Percentiles rank a stretch among this genome's conserved stretches.
phyloP scores from a whole-genome alignment of 345 rosid species.

The Sonneratia alba region DNA sequence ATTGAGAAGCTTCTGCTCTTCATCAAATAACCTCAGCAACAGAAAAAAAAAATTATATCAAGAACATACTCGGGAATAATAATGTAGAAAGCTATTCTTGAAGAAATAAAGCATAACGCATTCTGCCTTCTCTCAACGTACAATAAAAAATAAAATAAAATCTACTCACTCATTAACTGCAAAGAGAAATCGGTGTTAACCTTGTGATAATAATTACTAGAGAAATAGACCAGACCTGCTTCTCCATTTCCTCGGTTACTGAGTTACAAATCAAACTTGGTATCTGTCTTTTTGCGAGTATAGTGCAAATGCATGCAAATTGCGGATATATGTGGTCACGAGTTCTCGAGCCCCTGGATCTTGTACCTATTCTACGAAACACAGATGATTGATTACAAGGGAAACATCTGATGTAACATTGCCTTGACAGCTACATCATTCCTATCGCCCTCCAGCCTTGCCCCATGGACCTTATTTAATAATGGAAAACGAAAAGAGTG shows the following conservation, averaged over 20 bases:
- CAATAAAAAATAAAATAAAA: no score
- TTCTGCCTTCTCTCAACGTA: no score
- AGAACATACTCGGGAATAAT: no score
- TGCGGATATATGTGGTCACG: slow-evolving; percentile 91
- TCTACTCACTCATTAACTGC: neutral
- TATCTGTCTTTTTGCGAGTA: slow-evolving; percentile 81
- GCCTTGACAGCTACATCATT: slow-evolving; percentile 83
- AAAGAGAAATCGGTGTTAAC: slow-evolving; percentile 3
- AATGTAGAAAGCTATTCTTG: no score
- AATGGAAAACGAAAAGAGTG: neutral
- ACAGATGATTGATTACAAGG: slow-evolving; percentile 5
- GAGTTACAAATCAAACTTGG: slow-evolving; percentile 77
- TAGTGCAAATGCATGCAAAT: slow-evolving; percentile 81
- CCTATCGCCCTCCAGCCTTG: slow-evolving; percentile 63
- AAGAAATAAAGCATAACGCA: no score
- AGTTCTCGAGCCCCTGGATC: slow-evolving; percentile 79
- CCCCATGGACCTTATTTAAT: slow-evolving; percentile 63
- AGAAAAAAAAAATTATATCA: neutral
- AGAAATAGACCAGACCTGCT: slow-evolving; percentile 43
- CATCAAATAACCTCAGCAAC: neutral
- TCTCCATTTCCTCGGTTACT: slow-evolving; percentile 84
- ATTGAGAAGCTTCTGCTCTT: neutral
- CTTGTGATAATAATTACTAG: neutral
- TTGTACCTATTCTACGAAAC: slow-evolving; percentile 53
- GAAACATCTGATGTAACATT: slow-evolving; percentile 18